Percentiles rank a stretch among this genome's conserved stretches.
Conservation (phyloP, 352 stramenopile genomes). For the Phytophthora pseudosyringae region DNA sequence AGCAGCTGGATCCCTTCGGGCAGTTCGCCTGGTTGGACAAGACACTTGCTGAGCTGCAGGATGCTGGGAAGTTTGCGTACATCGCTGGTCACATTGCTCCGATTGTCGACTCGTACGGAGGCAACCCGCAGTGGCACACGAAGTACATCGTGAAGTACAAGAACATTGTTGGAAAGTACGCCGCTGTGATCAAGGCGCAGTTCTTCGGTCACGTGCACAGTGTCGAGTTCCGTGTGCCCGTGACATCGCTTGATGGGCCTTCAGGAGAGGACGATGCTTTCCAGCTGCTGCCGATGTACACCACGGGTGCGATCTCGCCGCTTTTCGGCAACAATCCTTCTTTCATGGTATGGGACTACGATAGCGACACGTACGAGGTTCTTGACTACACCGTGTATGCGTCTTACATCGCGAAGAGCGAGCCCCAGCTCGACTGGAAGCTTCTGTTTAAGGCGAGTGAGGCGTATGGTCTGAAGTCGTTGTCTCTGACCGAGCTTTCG, state of each 20-base stretch:
- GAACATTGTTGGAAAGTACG: constrained; percentile 72
- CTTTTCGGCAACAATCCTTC: constrained; percentile 93
- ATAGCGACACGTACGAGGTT: constrained; percentile 76
- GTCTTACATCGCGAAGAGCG: constrained; percentile 62
- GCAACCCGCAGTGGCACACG: constrained; percentile 89
- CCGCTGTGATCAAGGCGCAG: constrained; percentile 82
- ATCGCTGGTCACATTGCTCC: constrained; percentile 93
- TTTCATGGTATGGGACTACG: constrained; percentile 90
- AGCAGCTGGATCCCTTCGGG: constrained; percentile 83
- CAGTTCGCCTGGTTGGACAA: constrained; percentile 92
- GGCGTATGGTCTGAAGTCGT: constrained; percentile 62
- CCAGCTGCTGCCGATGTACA: constrained; percentile 77
- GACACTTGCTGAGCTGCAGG: constrained; percentile 62
- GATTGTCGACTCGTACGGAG: constrained; percentile 90
- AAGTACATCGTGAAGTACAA: constrained; percentile 90
- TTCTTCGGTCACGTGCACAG: constrained; percentile 95
- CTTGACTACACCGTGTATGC: constrained; percentile 83
- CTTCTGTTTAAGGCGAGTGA: constrained; percentile 62
- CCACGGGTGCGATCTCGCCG: constrained; percentile 88
- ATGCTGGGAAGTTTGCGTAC: constrained; percentile 71
- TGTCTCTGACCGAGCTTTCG: constrained; percentile 51
- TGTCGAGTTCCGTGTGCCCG: constrained; percentile 89
- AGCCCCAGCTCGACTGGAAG: constrained; percentile 65
- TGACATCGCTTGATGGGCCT: constrained; percentile 28
- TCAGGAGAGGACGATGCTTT: constrained; percentile 24